Conservation (phyloP, 1,139 yeast genomes). For the Kodamaea fungicola region DNA sequence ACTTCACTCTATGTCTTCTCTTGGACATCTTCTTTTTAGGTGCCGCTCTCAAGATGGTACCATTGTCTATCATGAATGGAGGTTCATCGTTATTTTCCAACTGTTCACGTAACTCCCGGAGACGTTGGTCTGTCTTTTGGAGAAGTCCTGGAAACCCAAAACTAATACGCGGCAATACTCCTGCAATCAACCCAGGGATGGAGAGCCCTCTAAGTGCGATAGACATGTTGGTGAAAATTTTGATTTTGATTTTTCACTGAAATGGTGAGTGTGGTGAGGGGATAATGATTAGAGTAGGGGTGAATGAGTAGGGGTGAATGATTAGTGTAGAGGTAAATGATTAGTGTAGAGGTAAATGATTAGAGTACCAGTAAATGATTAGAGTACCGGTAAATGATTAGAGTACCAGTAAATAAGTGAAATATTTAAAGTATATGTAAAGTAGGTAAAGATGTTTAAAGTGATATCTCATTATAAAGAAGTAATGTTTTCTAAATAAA, state of each 20-base stretch:
- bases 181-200: constrained; percentile 14
- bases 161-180: constrained; percentile 6
- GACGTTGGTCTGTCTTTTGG: constrained; percentile 19
- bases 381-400: no score
- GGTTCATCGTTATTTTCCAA: constrained; percentile 24
- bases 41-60: constrained; percentile 71
- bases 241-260: constrained; percentile 1
- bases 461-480: no score
- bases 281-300: no score
- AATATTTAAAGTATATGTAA: no score
- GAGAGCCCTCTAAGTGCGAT: constrained; percentile 20
- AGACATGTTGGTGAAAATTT: constrained; percentile 17
- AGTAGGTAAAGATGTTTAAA: no score
- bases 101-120: constrained; percentile 30
- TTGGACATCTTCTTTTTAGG: constrained; percentile 93
- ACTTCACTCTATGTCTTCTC: constrained; percentile 76
- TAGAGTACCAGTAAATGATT: no score
- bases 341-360: no score
- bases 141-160: background rate
- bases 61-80: constrained; percentile 50
- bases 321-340: no score
- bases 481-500: no score
- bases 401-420: no score
- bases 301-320: no score
- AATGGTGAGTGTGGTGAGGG: background rate